Evolutionary conservation across 2,329 filamentous ascomycete genomes (phyloP), one percentile per base, ranked within the genome.

Genomic region (Talaromyces sp.): DNA sequence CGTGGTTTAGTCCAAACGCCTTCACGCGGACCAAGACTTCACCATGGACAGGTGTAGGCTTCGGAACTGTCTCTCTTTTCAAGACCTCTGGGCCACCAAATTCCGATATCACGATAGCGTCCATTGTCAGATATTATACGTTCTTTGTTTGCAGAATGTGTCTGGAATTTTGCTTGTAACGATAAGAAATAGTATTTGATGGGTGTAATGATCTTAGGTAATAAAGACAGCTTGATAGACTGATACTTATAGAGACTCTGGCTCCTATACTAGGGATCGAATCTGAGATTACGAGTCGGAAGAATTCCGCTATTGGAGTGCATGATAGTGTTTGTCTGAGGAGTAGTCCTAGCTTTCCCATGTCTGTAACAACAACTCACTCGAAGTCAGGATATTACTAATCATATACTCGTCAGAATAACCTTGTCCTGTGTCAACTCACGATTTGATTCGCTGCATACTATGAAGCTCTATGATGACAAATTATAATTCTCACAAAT

Each of bases 1-100:
- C 80, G 65, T 81, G 78, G 67, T 82, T 81, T 47, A 81, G 67
- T 3, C 79, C 79, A 60, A 82, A 82, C 9, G 79, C 79, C 66
- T 74, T 71, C 47, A 81, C 73, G 8, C 27, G 50, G 8, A 52
- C 47, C 47, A 49, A 27, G 22, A 49, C 22, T 49, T 49, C 47
- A 8, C 47, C 47, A 49, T 7, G 22, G 47, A 27, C 13, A 13
- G 22, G 47, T 8, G 22, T 49, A 27, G 22, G 47, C 47, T 17
- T 49, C 27, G 22, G 47, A 7, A 49, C 47, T 27, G 22, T 27
- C 22, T 49, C 13, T 25, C 13, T 25, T 49, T 27, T 49, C 11
- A 49, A 27, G 45, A 49, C 45, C 10, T 49, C 45, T 6, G 45
- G 45, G 45, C 45, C 22, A 49, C 45, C 45, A 15, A 49, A 49